A percentile compares a stretch with the other conserved stretches of the same genome.
These are phyloP conservation scores for Echium plantagineum DNA, from an alignment of 257 asterid genomes.

Conservation along the genomic window DNA sequence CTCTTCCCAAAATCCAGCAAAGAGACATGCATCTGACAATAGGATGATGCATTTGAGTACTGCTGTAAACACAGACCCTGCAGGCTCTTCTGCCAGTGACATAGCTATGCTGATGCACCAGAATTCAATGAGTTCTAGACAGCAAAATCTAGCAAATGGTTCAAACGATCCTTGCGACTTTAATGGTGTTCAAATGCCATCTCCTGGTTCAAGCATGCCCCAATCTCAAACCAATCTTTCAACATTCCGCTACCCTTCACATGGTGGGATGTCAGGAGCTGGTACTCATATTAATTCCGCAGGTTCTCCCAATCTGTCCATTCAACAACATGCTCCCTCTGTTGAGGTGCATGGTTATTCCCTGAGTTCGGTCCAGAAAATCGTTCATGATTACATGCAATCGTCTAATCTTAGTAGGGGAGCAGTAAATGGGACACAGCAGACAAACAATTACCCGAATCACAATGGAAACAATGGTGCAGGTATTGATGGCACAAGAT, in stretches of 20 bases:
- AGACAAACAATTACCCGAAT: slow-evolving; percentile 20
- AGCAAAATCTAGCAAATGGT: slow-evolving; percentile 26
- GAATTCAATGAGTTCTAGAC: slow-evolving; percentile 49
- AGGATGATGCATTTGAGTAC: too few species aligned
- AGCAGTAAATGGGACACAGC: slow-evolving; percentile 30
- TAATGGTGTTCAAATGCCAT: slow-evolving; percentile 37
- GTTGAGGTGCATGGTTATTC: slow-evolving; percentile 43
- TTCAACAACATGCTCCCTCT: slow-evolving; percentile 45
- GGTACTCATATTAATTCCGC: slow-evolving; percentile 28
- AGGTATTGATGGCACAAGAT: slow-evolving; percentile 32
- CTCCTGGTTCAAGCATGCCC: slow-evolving; percentile 40
- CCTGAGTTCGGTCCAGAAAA: slow-evolving; percentile 66
- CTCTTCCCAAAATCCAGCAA: slow-evolving; percentile 26
- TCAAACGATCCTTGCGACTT: slow-evolving; percentile 20
- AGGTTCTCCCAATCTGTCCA: slow-evolving; percentile 38
- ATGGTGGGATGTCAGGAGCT: slow-evolving; percentile 19
- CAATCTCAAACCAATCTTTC: slow-evolving; percentile 35
- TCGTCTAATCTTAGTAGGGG: slow-evolving; percentile 41
- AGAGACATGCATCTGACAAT: slow-evolving; percentile 11
- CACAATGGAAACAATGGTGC: slow-evolving; percentile 24
- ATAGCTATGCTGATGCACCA: slow-evolving; percentile 38
- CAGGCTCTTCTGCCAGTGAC: slow-evolving; percentile 26
- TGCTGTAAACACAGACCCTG: slow-evolving; percentile 19
- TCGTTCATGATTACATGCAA: slow-evolving; percentile 57
- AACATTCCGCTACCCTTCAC: slow-evolving; percentile 39